Percentiles rank a stretch among this genome's conserved stretches.
Evolutionary conservation across 345 rosid genomes (phyloP).

Genomic region (Dipteronia dyeriana): DNA sequence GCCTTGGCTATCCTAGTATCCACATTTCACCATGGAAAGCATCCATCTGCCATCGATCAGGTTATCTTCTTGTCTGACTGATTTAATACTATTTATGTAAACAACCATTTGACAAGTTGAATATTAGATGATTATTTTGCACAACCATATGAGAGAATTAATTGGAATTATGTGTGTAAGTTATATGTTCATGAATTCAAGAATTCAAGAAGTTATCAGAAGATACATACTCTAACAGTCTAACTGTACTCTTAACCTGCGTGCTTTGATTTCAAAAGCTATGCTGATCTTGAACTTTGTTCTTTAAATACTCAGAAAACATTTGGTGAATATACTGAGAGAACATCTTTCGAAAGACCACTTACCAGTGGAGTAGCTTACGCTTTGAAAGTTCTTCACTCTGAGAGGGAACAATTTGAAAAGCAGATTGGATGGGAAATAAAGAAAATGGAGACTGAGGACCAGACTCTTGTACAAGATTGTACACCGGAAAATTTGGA

Average conservation of each 20-base stretch:
- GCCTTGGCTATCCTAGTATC: slow-evolving; percentile 96
- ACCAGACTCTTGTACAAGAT: slow-evolving; percentile 85
- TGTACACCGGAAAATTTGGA: slow-evolving; percentile 76
- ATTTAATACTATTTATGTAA: not conserved
- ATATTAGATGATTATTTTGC: not conserved
- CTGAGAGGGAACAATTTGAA: slow-evolving; percentile 82
- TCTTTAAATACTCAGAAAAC: slow-evolving; percentile 59
- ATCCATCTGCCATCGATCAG: slow-evolving; percentile 94
- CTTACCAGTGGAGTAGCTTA: slow-evolving; percentile 99
- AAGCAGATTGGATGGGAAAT: slow-evolving; percentile 74
- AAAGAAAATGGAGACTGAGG: slow-evolving; percentile 92
- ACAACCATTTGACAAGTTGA: not conserved
- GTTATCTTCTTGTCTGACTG: slow-evolving; percentile 37
- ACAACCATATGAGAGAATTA: not conserved
- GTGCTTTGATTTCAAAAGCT: not conserved
- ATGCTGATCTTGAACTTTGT: slow-evolving; percentile 3
- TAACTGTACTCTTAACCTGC: not conserved
- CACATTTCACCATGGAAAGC: slow-evolving; percentile 93
- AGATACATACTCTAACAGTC: not conserved
- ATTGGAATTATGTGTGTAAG: not conserved
- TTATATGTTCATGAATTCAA: not conserved
- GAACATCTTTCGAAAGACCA: slow-evolving; percentile 96
- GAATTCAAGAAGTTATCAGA: not conserved
- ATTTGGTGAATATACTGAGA: slow-evolving; percentile 86
- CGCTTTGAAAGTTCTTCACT: slow-evolving; percentile 88